A percentile compares a stretch with the other conserved stretches of the same genome.
Conservation (phyloP, 192 early-diverging fungal genomes). For the Chytriomyces confervae region DNA sequence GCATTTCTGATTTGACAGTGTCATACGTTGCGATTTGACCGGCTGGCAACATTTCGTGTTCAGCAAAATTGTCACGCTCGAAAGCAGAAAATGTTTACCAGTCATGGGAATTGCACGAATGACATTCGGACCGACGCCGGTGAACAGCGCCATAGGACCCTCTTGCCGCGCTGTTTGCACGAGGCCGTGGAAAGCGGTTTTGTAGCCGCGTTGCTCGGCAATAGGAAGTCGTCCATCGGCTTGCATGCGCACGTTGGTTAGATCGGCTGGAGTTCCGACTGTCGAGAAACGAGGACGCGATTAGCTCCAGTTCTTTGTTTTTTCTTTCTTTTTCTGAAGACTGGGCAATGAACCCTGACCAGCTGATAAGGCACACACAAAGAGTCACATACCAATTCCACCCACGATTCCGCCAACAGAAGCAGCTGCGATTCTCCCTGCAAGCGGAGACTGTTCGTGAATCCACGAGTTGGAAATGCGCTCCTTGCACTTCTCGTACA, state of each 20-base stretch:
- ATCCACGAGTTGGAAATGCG: neutral
- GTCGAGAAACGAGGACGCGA: neutral
- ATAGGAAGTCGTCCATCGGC: conserved; percentile 44
- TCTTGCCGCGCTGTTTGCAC: conserved; percentile 38
- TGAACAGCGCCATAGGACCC: conserved; percentile 40
- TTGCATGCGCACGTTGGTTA: conserved; percentile 38
- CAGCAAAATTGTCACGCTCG: no score
- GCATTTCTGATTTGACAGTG: conserved; percentile 26
- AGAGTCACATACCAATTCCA: conserved; percentile 29
- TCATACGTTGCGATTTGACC: conserved; percentile 39
- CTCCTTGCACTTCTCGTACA: conserved; percentile 35
- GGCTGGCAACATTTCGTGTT: neutral
- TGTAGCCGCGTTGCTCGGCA: conserved; percentile 39
- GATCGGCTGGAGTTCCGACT: neutral
- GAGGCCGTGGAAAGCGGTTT: conserved; percentile 44
- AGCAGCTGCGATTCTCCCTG: conserved; percentile 27
- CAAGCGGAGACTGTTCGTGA: conserved; percentile 8
- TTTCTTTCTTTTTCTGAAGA: neutral
- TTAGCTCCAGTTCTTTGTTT: neutral
- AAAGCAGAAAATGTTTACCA: neutral
- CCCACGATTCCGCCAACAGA: conserved; percentile 38
- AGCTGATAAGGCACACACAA: neutral
- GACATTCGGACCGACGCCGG: conserved; percentile 45
- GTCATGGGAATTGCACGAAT: conserved; percentile 48
- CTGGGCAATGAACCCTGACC: neutral